Conservation (phyloP, 2,329 filamentous ascomycete genomes). For the Hansfordia pulvinata region DNA sequence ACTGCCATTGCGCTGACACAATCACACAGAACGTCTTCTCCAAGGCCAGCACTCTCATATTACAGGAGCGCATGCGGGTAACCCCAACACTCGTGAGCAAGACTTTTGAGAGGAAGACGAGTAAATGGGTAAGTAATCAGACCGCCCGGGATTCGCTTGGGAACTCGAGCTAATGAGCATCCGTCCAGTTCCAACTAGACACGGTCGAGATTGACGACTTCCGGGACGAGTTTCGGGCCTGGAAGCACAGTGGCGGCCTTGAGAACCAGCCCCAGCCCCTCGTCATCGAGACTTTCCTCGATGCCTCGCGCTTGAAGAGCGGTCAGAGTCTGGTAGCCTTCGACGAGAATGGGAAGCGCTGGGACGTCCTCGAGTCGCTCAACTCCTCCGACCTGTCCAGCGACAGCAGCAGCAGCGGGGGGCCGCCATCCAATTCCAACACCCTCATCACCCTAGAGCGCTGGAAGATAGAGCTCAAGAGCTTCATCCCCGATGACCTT, state of each 20-base stretch:
- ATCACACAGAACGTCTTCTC: slow-evolving; percentile 70
- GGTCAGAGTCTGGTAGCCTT: slow-evolving; percentile 80
- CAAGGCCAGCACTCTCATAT: slow-evolving; percentile 73
- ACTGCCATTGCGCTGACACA: background rate
- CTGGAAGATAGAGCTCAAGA: slow-evolving; percentile 76
- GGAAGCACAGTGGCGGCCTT: slow-evolving; percentile 68
- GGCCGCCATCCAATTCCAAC: slow-evolving; percentile 28
- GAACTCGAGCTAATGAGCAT: background rate
- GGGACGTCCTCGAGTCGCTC: slow-evolving; percentile 80
- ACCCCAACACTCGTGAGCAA: slow-evolving; percentile 15
- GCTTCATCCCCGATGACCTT: slow-evolving; percentile 29
- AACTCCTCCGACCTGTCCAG: slow-evolving; percentile 44
- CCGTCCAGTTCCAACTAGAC: slow-evolving; percentile 75
- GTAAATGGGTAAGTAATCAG: slow-evolving; percentile 16
- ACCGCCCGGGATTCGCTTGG: background rate
- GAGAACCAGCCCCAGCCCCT: slow-evolving; percentile 69
- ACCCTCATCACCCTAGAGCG: slow-evolving; percentile 78
- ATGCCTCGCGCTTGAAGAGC: slow-evolving; percentile 63
- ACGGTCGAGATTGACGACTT: slow-evolving; percentile 88
- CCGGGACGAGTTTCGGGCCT: slow-evolving; percentile 64
- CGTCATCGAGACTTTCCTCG: slow-evolving; percentile 82
- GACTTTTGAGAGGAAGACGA: slow-evolving; percentile 13
- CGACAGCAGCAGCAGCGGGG: slow-evolving; percentile 27
- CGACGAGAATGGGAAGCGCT: slow-evolving; percentile 81
- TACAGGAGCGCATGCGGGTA: slow-evolving; percentile 67